phyloP scores from a whole-genome alignment of 805 yeast species.

The Saccharomycopsis lassenensis region DNA sequence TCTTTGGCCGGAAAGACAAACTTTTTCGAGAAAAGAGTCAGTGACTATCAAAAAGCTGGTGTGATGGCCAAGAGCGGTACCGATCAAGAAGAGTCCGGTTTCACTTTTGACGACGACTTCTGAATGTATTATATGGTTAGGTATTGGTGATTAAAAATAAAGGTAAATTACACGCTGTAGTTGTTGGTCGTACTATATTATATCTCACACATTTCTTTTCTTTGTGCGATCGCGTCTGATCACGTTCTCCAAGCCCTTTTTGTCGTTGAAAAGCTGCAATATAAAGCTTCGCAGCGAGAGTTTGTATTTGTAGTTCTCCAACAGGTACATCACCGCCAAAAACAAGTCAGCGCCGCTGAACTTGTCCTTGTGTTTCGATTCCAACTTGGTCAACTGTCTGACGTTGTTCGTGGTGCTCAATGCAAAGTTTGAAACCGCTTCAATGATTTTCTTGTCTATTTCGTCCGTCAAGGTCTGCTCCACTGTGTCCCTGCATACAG shows the following conservation, averaged over 20 bases:
- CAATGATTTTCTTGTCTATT: conserved; percentile 11
- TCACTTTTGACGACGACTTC: conserved; percentile 90
- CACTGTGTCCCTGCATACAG: conserved; percentile 2
- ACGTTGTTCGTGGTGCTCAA: conserved; percentile 10
- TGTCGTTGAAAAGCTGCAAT: conserved; percentile 14
- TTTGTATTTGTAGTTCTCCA: conserved; percentile 26
- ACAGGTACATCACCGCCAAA: conserved; percentile 24
- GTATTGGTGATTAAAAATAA: no score
- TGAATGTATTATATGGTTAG: conserved; percentile 27
- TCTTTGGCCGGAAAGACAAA: conserved; percentile 98
- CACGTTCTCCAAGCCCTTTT: conserved; percentile 14
- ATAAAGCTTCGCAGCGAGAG: conserved; percentile 10
- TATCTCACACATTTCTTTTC: background rate
- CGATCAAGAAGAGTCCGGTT: conserved; percentile 41
- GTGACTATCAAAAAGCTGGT: conserved; percentile 98
- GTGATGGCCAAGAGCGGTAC: conserved; percentile 71
- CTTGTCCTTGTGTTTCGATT: conserved; percentile 12
- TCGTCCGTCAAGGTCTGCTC: conserved; percentile 2
- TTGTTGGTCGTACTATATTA: no score
- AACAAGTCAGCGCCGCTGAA: conserved; percentile 14
- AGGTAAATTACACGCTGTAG: no score
- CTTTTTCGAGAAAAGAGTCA: conserved; percentile 97
- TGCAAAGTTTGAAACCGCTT: conserved; percentile 10
- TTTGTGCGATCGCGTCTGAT: conserved; percentile 13
- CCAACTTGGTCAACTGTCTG: conserved; percentile 12